Conservation (phyloP, 2,329 filamentous ascomycete genomes). For the Rhytidhysteron rufulum region DNA sequence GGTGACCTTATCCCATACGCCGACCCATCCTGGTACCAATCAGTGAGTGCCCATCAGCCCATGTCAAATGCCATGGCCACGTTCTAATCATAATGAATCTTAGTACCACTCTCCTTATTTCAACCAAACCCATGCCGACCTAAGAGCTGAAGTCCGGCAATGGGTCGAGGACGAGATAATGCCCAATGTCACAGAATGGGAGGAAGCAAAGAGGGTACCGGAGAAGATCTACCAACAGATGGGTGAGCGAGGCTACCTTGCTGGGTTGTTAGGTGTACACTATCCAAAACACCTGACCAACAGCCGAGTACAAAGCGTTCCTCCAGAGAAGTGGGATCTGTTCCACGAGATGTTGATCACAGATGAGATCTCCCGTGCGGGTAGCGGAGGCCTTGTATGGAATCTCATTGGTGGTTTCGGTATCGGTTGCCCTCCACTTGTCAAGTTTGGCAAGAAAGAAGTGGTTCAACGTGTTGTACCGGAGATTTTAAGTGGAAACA, state of each 20-base stretch:
- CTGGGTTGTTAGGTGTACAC: slow-evolving; percentile 81
- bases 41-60: slow-evolving; percentile 53
- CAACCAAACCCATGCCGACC: slow-evolving; percentile 87
- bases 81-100: neutral
- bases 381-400: slow-evolving; percentile 93
- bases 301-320: slow-evolving; percentile 70
- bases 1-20: slow-evolving; percentile 86
- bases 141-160: slow-evolving; percentile 84
- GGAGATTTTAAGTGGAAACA: slow-evolving; percentile 83
- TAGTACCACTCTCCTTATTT: slow-evolving; percentile 96
- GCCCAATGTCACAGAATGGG: slow-evolving; percentile 92
- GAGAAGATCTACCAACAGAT: slow-evolving; percentile 91
- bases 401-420: slow-evolving; percentile 95
- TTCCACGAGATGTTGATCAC: slow-evolving; percentile 97
- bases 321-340: slow-evolving; percentile 89
- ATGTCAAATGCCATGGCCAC: neutral
- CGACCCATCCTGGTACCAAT: slow-evolving; percentile 93
- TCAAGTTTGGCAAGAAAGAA: slow-evolving; percentile 85
- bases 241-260: slow-evolving; percentile 87
- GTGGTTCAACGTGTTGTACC: slow-evolving; percentile 86
- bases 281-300: slow-evolving; percentile 74
- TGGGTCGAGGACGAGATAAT: slow-evolving; percentile 90
- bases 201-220: slow-evolving; percentile 88
- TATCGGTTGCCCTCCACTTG: slow-evolving; percentile 85
- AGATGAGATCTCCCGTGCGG: slow-evolving; percentile 85